A percentile compares a stretch with the other conserved stretches of the same genome.
These are phyloP conservation scores for Cytospora paraplurivora DNA, from an alignment of 2,329 filamentous ascomycete species.

Conservation along the genomic window DNA sequence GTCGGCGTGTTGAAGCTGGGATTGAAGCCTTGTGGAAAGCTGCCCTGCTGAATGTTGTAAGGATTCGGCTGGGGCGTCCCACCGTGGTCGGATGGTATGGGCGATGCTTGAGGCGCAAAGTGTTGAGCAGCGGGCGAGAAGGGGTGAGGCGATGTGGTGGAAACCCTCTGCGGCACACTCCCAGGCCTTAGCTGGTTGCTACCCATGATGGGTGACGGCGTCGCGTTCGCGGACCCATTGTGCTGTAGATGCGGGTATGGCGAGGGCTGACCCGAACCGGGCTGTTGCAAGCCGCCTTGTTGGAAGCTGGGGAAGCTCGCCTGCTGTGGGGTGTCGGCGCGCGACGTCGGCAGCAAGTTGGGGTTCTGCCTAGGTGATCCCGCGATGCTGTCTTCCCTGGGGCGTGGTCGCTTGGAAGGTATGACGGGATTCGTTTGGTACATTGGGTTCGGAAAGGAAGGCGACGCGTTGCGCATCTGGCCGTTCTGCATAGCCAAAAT, in stretches of 20 bases:
- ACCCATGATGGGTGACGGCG: constrained; percentile 89
- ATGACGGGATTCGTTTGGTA: constrained; percentile 86
- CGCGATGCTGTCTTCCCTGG: constrained; percentile 80
- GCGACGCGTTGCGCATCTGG: constrained; percentile 79
- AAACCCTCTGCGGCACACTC: constrained; percentile 76
- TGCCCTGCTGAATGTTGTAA: constrained; percentile 51
- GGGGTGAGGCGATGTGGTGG: constrained; percentile 88
- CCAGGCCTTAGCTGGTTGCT: constrained; percentile 71
- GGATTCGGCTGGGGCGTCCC: constrained; percentile 73
- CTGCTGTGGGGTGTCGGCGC: constrained; percentile 90
- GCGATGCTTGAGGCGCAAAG: constrained; percentile 73
- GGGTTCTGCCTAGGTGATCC: constrained; percentile 78
- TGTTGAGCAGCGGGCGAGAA: constrained; percentile 74
- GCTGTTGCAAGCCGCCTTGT: constrained; percentile 60
- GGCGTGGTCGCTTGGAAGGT: constrained; percentile 84
- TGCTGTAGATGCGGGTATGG: constrained; percentile 82
- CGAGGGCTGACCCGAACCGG: constrained; percentile 64
- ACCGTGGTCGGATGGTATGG: constrained; percentile 73
- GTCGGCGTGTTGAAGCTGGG: constrained; percentile 58
- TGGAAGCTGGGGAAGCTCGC: constrained; percentile 72
- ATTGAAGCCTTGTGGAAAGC: constrained; percentile 60
- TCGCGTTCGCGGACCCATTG: constrained; percentile 79
- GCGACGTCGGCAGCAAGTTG: constrained; percentile 75
- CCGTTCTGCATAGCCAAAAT: constrained; percentile 72
- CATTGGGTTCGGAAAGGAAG: constrained; percentile 73